phyloP scores from a whole-genome alignment of 306 rosid genomes.

The Malus domestica region DNA sequence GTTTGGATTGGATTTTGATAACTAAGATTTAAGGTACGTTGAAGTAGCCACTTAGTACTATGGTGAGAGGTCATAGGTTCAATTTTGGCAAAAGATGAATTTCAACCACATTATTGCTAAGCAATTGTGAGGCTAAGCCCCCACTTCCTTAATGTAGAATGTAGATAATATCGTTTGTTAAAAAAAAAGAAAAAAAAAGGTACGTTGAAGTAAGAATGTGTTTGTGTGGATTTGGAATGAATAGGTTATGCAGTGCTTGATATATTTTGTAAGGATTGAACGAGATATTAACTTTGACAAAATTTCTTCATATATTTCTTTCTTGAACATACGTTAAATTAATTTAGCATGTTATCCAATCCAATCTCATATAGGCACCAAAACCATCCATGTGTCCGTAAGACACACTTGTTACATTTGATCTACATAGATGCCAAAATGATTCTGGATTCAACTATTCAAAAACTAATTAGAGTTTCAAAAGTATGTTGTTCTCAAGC shows the following conservation, averaged over 20 bases:
- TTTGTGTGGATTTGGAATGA: too few species aligned
- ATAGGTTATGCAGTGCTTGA: not conserved
- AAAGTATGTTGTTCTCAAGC: not conserved
- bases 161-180: too few species aligned
- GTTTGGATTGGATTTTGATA: not conserved
- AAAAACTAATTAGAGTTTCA: not conserved
- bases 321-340: not conserved
- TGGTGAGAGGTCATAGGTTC: too few species aligned
- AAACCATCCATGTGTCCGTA: not conserved
- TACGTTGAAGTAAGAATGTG: not conserved
- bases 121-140: too few species aligned
- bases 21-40: not conserved
- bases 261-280: not conserved
- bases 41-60: too few species aligned
- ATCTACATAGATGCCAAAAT: not conserved
- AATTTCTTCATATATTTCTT: too few species aligned
- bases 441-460: not conserved
- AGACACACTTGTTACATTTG: not conserved
- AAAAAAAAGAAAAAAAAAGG: not conserved
- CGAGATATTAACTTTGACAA: not conserved
- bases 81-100: too few species aligned
- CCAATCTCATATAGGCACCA: not conserved
- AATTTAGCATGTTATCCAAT: not conserved
- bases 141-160: too few species aligned
- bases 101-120: too few species aligned